Evolutionary conservation across 768 basidiomycete species (phyloP), one percentile per base, ranked within the genome.

Genomic region (Hortiboletus flavorubellus): DNA sequence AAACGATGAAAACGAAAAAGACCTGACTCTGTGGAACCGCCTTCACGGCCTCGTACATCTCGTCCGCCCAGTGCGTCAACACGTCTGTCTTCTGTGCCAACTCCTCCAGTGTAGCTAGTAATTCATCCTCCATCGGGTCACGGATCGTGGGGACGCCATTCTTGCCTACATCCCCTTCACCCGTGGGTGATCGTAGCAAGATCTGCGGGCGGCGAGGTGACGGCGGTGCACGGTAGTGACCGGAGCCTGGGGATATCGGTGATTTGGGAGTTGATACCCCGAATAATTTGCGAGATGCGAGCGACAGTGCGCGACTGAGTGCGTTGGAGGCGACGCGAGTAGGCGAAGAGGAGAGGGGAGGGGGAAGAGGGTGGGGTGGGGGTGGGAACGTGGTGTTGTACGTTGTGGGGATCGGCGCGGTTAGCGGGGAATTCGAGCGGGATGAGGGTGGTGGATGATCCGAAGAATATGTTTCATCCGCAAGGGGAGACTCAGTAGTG

Each of bases 51-150:
- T 91, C 90, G 63, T 91, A 90, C 82, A 97, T 87, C 77, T 93
- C 89, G 60, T 98, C 96, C 21, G 91, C 97, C 84, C 94, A 96
- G 57, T 90, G 87, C 53, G 90, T 89, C 55, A 98, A 74, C 49
- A 95, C 93, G 56, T 91, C 86, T 34, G 96, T 96, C 80, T 98
- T 99, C 78, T 97, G 92, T 34, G 95, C 96, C 4, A 95, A 75
- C 59, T 95, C 90, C 67, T 98, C 96, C 41, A 98, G 75, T 18
- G 74, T 70, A 3, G 78, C 82, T n/a, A 97, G 73, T n/a, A 97
- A 71, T 56, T 84, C 83, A 56, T 96, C 91, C 62, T 97, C 93
- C 61, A 89, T 74, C 1, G 86, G 87, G 63, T 90, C 87, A 18
- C 80, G 71, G 57, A 77, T 75, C 7, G n/a, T 23, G 8, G 53